Conservation (phyloP, 495 filamentous ascomycete genomes). For the Bacidia gigantensis region DNA sequence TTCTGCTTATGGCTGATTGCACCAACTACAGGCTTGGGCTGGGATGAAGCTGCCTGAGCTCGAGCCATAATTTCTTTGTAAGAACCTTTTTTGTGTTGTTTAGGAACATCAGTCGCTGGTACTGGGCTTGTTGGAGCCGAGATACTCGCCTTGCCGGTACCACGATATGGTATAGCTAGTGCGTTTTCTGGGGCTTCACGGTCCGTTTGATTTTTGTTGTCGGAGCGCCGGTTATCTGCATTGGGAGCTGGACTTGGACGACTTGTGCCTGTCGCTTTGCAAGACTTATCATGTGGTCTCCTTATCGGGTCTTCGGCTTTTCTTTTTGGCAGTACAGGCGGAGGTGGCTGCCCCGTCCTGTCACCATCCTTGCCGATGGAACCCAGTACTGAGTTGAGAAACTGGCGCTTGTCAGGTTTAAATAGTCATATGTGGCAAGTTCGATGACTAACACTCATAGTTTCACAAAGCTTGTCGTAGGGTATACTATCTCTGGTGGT, state of each 20-base stretch:
- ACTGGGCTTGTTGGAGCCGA: constrained; percentile 13
- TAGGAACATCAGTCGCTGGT: constrained; percentile 3
- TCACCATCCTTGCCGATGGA: constrained; percentile 34
- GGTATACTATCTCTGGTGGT: constrained; percentile 27
- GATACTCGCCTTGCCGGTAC: constrained; percentile 23
- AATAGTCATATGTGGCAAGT: neutral
- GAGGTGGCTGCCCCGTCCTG: constrained; percentile 20
- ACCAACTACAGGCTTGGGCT: constrained; percentile 18
- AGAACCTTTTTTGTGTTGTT: constrained; percentile 42
- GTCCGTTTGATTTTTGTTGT: constrained; percentile 26
- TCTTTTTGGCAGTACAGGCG: constrained; percentile 20
- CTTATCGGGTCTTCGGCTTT: constrained; percentile 19
- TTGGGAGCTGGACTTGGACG: constrained; percentile 7
- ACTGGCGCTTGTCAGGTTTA: constrained; percentile 22
- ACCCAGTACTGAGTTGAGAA: constrained; percentile 44
- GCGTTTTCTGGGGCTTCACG: constrained; percentile 19
- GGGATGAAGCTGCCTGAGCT: constrained; percentile 39
- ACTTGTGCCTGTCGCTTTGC: constrained; percentile 4
- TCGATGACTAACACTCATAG: constrained; percentile 34
- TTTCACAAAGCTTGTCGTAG: constrained; percentile 21
- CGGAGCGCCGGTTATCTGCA: neutral
- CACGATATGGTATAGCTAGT: constrained; percentile 31
- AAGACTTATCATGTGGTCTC: constrained; percentile 6
- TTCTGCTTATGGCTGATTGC: constrained; percentile 32
- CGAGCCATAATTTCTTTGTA: constrained; percentile 56